Conservation (phyloP, 441 rosid genomes). For the Aquilaria agallochum region DNA sequence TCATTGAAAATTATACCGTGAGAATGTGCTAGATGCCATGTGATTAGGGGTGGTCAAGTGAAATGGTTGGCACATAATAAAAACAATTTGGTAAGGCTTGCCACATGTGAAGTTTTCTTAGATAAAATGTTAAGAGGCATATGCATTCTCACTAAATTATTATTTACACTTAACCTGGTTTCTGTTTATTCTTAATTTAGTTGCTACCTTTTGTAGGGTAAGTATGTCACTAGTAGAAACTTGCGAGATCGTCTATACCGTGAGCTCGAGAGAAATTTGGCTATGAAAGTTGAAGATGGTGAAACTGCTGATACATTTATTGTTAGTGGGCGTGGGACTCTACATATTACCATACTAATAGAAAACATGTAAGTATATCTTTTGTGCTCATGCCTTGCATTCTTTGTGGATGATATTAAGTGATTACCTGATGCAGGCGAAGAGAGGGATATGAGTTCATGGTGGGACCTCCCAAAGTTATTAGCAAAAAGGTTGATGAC, state of each 20-base stretch:
- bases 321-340: conserved; percentile 96
- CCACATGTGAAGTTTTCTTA: no score
- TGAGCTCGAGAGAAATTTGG: conserved; percentile 95
- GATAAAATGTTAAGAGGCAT: no score
- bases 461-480: conserved; percentile 99
- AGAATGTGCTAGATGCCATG: no score
- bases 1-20: no score
- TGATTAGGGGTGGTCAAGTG: no score
- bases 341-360: conserved; percentile 92
- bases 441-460: conserved; percentile 98
- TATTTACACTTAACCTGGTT: no score
- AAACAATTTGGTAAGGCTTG: no score
- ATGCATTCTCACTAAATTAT: no score
- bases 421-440: conserved; percentile 55
- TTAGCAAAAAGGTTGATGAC: conserved; percentile 73
- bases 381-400: conserved; percentile 16
- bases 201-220: conserved; percentile 53
- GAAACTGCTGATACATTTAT: conserved; percentile 95
- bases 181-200: neutral
- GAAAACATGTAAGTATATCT: conserved; percentile 77
- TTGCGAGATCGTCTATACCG: conserved; percentile 90
- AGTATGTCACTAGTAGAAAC: conserved; percentile 94
- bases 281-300: conserved; percentile 98
- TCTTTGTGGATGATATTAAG: conserved; percentile 22
- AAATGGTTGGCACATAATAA: no score